phyloP scores from a whole-genome alignment of 495 filamentous ascomycete genomes.

The Oidiodendron maius region DNA sequence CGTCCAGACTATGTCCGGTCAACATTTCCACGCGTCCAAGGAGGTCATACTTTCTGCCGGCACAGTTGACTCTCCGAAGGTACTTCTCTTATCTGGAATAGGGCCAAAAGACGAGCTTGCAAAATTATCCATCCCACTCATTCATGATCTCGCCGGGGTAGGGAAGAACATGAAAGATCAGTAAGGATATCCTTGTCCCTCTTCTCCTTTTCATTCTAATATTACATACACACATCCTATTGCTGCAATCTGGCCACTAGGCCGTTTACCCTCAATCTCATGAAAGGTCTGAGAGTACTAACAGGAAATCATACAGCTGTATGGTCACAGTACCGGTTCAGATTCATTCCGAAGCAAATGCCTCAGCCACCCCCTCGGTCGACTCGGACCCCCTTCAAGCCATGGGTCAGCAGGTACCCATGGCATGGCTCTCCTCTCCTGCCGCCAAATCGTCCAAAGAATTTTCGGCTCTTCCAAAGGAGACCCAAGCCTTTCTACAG shows the following conservation, averaged over 20 bases:
- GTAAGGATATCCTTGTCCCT: no score
- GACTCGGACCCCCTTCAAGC: background rate
- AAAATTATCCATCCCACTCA: constrained; percentile 40
- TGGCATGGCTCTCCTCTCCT: background rate
- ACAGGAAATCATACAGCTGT: no score
- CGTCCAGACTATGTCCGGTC: constrained; percentile 18
- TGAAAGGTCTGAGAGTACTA: no score
- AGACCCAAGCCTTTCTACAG: background rate
- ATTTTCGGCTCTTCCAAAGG: background rate
- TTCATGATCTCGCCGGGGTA: constrained; percentile 40
- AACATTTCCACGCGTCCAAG: constrained; percentile 31
- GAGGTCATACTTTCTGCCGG: constrained; percentile 55
- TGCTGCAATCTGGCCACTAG: no score
- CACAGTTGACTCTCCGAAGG: constrained; percentile 46
- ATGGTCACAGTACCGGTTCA: no score
- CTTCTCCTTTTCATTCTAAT: background rate
- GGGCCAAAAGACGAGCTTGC: constrained; percentile 49
- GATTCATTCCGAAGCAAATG: no score
- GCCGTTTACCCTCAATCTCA: no score
- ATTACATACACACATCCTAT: no score
- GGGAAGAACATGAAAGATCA: constrained; percentile 56
- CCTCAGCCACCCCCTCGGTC: background rate
- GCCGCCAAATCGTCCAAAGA: background rate
- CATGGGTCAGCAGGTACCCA: background rate
- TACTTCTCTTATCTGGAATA: constrained; percentile 71